A percentile compares a stretch with the other conserved stretches of the same genome.
Evolutionary conservation across 2,329 filamentous ascomycete species (phyloP).

Genomic region (Sarocladium kiliense): DNA sequence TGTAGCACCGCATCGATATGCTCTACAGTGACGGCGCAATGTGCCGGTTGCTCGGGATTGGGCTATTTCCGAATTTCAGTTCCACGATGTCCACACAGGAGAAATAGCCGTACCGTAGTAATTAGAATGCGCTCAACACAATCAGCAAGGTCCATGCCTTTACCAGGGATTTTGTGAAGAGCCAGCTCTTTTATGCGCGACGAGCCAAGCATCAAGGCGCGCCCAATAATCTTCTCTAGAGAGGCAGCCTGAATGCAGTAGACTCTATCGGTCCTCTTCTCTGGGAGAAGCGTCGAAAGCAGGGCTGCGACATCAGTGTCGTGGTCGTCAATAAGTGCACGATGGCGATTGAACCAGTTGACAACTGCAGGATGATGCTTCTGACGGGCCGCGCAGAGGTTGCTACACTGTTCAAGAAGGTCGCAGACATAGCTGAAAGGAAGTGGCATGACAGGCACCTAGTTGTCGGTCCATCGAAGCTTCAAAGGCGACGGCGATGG

Average conservation of each 20-base stretch:
- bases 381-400: slow-evolving; percentile 27
- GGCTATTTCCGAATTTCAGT: slow-evolving; percentile 30
- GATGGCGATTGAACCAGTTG: slow-evolving; percentile 67
- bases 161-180: slow-evolving; percentile 53
- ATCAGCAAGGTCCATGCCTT: slow-evolving; percentile 62
- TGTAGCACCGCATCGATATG: slow-evolving; percentile 65
- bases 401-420: slow-evolving; percentile 64
- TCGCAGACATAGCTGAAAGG: slow-evolving; percentile 68
- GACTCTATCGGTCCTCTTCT: slow-evolving; percentile 70
- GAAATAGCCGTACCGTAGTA: slow-evolving; percentile 44
- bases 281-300: slow-evolving; percentile 71
- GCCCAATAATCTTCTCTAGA: slow-evolving; percentile 63
- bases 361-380: slow-evolving; percentile 35
- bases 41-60: slow-evolving; percentile 27
- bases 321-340: slow-evolving; percentile 48
- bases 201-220: slow-evolving; percentile 59
- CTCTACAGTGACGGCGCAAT: slow-evolving; percentile 55
- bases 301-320: slow-evolving; percentile 58
- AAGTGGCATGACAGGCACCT: slow-evolving; percentile 35
- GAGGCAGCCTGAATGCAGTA: slow-evolving; percentile 61
- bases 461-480: neutral
- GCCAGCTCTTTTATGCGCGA: slow-evolving; percentile 57
- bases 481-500: neutral
- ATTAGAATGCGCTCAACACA: slow-evolving; percentile 63
- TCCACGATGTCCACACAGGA: slow-evolving; percentile 10